phyloP scores from a whole-genome alignment of 2,329 filamentous ascomycete genomes.

The Didymella segeticola region DNA sequence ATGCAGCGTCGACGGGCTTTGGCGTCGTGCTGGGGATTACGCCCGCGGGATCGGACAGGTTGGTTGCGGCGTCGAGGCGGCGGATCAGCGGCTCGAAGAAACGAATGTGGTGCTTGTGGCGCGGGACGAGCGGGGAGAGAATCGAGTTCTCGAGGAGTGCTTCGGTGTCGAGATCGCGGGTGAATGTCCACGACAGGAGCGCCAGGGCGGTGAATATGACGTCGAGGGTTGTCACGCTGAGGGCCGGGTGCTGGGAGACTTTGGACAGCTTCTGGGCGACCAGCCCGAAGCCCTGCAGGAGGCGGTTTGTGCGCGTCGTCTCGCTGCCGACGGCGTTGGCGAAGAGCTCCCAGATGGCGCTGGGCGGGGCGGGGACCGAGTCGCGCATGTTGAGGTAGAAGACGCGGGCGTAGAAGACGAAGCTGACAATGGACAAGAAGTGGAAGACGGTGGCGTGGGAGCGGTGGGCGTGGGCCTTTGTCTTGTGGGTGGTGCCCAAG shows the following conservation, averaged over 20 bases:
- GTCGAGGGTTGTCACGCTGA: conserved; percentile 65
- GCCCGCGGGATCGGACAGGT: conserved; percentile 15
- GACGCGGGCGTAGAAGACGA: conserved; percentile 56
- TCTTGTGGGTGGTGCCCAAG: conserved; percentile 57
- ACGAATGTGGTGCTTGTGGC: conserved; percentile 34
- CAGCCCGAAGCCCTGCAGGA: conserved; percentile 34
- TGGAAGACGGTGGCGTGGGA: conserved; percentile 58
- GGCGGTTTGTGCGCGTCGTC: conserved; percentile 39
- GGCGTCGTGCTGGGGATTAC: conserved; percentile 21
- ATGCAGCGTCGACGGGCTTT: no score
- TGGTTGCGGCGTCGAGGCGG: conserved; percentile 6
- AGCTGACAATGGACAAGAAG: conserved; percentile 53
- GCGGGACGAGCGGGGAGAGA: conserved; percentile 35
- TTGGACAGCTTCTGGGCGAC: conserved; percentile 54
- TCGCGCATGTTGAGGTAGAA: conserved; percentile 54
- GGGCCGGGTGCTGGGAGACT: conserved; percentile 63
- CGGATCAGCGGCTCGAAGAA: conserved; percentile 16
- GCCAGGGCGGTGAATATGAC: conserved; percentile 63
- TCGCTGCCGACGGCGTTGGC: conserved; percentile 55
- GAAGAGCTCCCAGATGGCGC: conserved; percentile 44
- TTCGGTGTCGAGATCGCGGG: conserved; percentile 59
- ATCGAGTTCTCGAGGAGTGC: conserved; percentile 55
- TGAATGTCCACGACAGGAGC: conserved; percentile 65
- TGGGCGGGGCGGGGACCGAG: conserved; percentile 57
- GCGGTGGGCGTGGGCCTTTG: conserved; percentile 49